Percentiles rank a stretch among this genome's conserved stretches.
phyloP scores from a whole-genome alignment of 106 monocot genomes.

The Allium cepa region DNA sequence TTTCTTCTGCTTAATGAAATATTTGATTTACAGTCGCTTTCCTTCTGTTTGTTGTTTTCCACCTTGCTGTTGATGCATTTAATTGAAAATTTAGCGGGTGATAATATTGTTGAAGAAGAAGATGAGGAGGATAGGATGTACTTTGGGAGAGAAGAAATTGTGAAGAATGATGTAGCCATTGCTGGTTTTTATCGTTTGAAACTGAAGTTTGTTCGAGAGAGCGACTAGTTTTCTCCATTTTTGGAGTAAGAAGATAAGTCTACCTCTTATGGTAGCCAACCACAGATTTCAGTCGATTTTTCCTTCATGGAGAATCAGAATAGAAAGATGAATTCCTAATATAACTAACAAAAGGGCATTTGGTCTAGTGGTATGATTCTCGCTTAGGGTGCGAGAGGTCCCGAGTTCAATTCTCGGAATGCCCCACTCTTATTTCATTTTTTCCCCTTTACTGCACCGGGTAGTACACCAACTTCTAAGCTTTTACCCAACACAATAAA shows the following conservation, averaged over 20 bases:
- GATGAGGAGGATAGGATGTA: not conserved
- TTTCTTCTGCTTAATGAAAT: constrained; percentile 20
- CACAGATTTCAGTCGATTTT: not conserved
- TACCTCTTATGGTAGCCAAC: not conserved
- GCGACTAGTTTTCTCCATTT: not conserved
- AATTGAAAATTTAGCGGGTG: not conserved
- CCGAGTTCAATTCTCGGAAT: constrained; percentile 97
- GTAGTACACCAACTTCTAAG: too few relatives aligned
- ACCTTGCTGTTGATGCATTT: not conserved
- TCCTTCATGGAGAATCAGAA: not conserved
- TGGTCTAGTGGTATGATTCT: constrained; percentile 96
- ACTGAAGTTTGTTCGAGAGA: not conserved
- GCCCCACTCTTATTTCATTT: constrained; percentile 21
- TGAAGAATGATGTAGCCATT: constrained; percentile 7
- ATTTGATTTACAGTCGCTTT: not conserved
- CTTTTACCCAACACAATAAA: too few relatives aligned
- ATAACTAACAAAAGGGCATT: constrained; percentile 26
- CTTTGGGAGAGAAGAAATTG: constrained; percentile 2
- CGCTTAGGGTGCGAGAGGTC: constrained; percentile 97
- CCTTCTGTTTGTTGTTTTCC: not conserved
- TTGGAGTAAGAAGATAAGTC: not conserved
- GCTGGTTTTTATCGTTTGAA: not conserved
- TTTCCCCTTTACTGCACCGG: too few relatives aligned
- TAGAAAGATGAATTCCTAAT: too few relatives aligned
- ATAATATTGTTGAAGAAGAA: not conserved